Percentiles rank a stretch among this genome's conserved stretches.
Evolutionary conservation across 495 filamentous ascomycete genomes (phyloP).

Genomic region (Talaromyces ruber): DNA sequence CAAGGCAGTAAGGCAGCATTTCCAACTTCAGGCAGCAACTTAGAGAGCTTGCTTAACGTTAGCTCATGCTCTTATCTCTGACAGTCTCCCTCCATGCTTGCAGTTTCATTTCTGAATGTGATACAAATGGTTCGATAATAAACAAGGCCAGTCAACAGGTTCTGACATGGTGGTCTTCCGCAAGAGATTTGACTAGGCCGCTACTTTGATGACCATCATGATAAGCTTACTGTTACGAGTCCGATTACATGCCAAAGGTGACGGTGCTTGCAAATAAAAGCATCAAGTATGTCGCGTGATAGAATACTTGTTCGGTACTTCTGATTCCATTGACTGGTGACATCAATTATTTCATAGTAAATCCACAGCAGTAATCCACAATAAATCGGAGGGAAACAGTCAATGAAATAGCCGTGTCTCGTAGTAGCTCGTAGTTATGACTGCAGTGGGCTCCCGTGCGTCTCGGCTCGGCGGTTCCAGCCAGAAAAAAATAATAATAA

Average conservation of each 20-base stretch:
- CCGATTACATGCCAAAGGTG: background rate
- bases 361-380: background rate
- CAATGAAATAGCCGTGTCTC: background rate
- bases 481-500: background rate
- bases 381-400: background rate
- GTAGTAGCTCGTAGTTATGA: background rate
- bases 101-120: background rate
- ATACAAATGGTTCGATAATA: background rate
- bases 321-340: background rate
- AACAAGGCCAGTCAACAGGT: background rate
- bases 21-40: background rate
- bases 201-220: background rate
- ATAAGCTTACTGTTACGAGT: background rate
- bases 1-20: background rate
- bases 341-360: background rate
- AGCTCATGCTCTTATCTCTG: background rate
- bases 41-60: background rate
- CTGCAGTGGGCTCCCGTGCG: background rate
- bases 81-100: background rate
- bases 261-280: background rate
- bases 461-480: background rate
- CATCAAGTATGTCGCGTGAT: background rate
- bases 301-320: background rate
- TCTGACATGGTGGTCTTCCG: background rate
- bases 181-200: background rate